Base-by-base conservation (phyloP, 2,329 filamentous ascomycete species). In the Cladosporium sp. region DNA sequence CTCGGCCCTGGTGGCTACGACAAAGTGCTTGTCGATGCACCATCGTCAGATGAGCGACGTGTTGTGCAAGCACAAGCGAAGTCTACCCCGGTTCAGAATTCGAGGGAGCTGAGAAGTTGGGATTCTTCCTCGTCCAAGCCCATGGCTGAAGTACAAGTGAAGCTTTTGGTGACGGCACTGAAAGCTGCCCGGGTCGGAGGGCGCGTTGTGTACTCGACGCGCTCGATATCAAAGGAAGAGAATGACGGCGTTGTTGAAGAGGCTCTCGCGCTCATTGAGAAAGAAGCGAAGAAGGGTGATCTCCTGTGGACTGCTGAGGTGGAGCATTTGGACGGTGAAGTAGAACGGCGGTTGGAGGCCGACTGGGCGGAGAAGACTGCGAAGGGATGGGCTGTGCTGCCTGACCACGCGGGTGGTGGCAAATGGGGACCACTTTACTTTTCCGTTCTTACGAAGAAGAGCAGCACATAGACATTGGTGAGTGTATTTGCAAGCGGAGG, bases 341-440 rank as follows among this genome's bases (percentile, higher is more conserved):
- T 74, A 12, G 68, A 73, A 68, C 49, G 72, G 67, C 47, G 41
- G 2, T n/a, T 63, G 26, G 41, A 41, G 32, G 30, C 32, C 5
- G 51, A 47, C 2, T 72, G 74, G 73, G 68, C 70, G 4, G 72
- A 70, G 72, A 75, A 68, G 47, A 80, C 79, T 7, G 77, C 75
- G 44, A 67, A 75, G 61, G 79, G 78, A 1, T 79, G 79, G 77
- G 75, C 80, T 44, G 78, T 78, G 4, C 69, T 80, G 28, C 80
- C 80, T 6, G 79, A 81, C 67, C 78, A 79, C 59, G 71, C 70
- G n/a, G 64, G 67, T 24, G 70, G 74, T 11, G 75, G 75, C 3
- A 71, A 70, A 67, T 81, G 78, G 78, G 79, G 79, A 1, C 80
- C 80, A 21, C 67, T 81, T 34, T 81, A 76, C 72, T 81, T 81